Conservation (phyloP, 306 rosid genomes). For the Elaeagnus macrophylla region DNA sequence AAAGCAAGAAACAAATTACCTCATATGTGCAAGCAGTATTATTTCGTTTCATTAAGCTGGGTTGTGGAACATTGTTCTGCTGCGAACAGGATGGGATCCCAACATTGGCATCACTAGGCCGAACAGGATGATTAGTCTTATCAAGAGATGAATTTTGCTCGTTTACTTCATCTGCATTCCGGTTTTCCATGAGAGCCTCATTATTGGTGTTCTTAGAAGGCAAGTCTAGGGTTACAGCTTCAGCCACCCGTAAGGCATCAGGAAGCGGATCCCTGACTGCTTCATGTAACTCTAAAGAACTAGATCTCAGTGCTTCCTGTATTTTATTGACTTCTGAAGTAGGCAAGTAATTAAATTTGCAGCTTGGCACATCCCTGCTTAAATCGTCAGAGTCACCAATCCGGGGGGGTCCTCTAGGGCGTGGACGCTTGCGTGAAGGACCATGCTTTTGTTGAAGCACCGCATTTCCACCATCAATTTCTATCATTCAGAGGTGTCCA, state of each 20-base stretch:
- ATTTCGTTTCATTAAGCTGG: constrained; percentile 50
- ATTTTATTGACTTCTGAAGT: constrained; percentile 36
- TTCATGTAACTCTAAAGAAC: constrained; percentile 45
- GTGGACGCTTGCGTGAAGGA: constrained; percentile 20
- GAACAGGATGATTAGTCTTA: constrained; percentile 21
- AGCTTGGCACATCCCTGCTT: constrained; percentile 1
- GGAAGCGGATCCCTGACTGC: constrained; percentile 77
- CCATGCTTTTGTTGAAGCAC: constrained; percentile 31
- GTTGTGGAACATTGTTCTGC: constrained; percentile 18
- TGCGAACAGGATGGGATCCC: constrained; percentile 23
- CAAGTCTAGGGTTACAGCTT: constrained; percentile 31
- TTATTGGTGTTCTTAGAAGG: constrained; percentile 20
- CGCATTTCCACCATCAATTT: constrained; percentile 15
- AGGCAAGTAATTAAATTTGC: constrained; percentile 18
- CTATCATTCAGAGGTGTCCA: constrained; percentile 12
- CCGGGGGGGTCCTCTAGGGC: constrained; percentile 41
- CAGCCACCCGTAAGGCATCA: constrained; percentile 41
- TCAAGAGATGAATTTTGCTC: constrained; percentile 23
- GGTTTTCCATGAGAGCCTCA: constrained; percentile 30
- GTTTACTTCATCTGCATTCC: constrained; percentile 8
- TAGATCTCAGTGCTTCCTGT: constrained; percentile 55
- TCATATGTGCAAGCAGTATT: constrained; percentile 36
- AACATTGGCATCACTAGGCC: constrained; percentile 21
- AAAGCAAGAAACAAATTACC: constrained; percentile 35
- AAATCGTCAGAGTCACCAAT: constrained; percentile 32